Evolutionary conservation across 2,329 filamentous ascomycete species (phyloP), one percentile per base, ranked within the genome.

Genomic region (Chaetoscypha palmicola): DNA sequence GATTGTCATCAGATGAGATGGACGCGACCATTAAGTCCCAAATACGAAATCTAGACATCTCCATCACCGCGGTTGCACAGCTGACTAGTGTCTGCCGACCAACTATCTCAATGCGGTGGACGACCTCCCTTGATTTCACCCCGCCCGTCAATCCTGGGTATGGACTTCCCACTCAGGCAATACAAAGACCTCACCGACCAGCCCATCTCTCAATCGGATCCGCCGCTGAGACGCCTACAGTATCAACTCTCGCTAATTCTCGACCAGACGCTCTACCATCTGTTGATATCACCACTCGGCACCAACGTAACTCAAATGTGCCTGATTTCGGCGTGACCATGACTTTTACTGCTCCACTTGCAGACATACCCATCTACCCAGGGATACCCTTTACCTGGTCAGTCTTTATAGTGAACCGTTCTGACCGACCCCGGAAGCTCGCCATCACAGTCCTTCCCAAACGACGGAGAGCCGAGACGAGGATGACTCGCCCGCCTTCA

Each of bases 371-470:
- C 41, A 69, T 86, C 19, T 71, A 69, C 45, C 73, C 79, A 0
- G 83, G 83, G 28, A 72, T 85, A 35, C 69, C 79, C 38, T 89
- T 92, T 61, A 68, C 70, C 31, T 87, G 86, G 81, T 75, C 74
- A 24, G 73, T 90, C 12, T 84, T 87, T 57, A 79, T 90, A 28
- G 81, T 87, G 51, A 92, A 91, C 62, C 77, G 82, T 38, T 78
- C 76, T 36, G 66, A 68, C 31, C 72, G 67, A 21, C 65, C 75
- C 2, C 77, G 85, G 39, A 86, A 86, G 57, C 71, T 92, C 28
- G 83, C 83, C 20, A 70, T 91, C 16, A 64, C 85, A 20, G 77
- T 78, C 3, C 69, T 88, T 2, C 80, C 83, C 3, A 80, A 76
- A 56, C 75, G 83, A 5, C 74, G 78, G 20, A 72, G 77, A 43